phyloP scores from a whole-genome alignment of 2,329 filamentous ascomycete species.

The Pseudopithomyces chartarum region DNA sequence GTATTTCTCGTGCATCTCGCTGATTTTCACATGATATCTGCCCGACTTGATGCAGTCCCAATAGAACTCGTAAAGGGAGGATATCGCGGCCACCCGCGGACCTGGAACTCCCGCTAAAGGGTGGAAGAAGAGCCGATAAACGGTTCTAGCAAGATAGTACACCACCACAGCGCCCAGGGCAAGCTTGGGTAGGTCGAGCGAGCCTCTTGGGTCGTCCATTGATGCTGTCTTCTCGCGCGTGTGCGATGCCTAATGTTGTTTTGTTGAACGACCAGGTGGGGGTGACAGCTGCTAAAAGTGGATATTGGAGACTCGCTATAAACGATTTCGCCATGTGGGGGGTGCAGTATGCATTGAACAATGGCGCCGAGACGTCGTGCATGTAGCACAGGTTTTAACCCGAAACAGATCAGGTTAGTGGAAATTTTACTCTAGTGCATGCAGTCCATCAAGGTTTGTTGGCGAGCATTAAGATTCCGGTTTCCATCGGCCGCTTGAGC shows the following conservation, averaged over 20 bases:
- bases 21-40: neutral
- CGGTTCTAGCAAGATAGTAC: slow-evolving; percentile 6
- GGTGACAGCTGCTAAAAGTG: too few relatives aligned
- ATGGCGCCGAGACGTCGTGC: neutral
- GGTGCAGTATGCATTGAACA: too few relatives aligned
- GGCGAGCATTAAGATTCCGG: neutral
- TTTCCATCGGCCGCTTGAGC: slow-evolving; percentile 5
- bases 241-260: too few relatives aligned
- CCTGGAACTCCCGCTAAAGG: slow-evolving; percentile 17
- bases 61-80: slow-evolving; percentile 14
- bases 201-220: neutral
- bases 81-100: slow-evolving; percentile 14
- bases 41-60: slow-evolving; percentile 13
- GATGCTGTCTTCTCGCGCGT: neutral
- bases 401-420: neutral
- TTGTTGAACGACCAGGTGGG: too few relatives aligned
- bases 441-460: neutral
- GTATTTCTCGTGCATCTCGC: slow-evolving; percentile 31
- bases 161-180: neutral
- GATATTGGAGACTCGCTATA: too few relatives aligned
- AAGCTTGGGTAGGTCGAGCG: neutral
- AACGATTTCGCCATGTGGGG: too few relatives aligned
- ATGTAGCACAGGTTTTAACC: neutral
- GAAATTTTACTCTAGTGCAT: neutral
- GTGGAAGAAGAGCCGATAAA: slow-evolving; percentile 15